phyloP scores from a whole-genome alignment of 2,329 filamentous ascomycete species.

The Sarocladium strictum region DNA sequence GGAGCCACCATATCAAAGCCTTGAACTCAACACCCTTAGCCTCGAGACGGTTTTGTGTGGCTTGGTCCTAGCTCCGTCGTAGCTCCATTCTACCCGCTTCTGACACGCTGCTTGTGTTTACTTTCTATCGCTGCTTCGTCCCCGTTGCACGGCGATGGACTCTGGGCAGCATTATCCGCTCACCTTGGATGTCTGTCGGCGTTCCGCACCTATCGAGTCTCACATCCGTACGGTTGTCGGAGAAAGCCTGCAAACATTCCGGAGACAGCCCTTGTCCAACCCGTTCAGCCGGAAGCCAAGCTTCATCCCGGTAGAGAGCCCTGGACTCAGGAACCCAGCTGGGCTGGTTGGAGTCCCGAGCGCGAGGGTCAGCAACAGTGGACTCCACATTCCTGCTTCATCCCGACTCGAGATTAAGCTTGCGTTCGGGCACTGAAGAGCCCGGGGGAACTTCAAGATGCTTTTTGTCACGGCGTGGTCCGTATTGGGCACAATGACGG shows the following conservation, averaged over 20 bases:
- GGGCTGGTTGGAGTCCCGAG: background rate
- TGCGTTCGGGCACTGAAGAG: background rate
- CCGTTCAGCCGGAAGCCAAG: background rate
- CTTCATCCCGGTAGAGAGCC: background rate
- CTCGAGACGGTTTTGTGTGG: background rate
- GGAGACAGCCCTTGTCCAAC: background rate
- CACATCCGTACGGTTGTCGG: too few species aligned
- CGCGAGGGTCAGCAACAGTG: background rate
- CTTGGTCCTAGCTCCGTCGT: background rate
- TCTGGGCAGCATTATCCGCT: too few species aligned
- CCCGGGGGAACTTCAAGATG: background rate
- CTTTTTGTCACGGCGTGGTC: background rate
- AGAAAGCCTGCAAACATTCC: too few species aligned
- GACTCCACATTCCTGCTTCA: background rate
- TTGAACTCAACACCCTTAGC: background rate
- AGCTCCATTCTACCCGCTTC: conserved; percentile 1
- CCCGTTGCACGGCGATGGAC: background rate
- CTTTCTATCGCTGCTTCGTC: background rate
- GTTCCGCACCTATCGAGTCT: too few species aligned
- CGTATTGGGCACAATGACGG: background rate
- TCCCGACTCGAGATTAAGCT: background rate
- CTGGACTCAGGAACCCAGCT: background rate
- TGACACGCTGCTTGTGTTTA: background rate
- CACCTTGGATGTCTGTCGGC: too few species aligned
- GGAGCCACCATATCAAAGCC: background rate